Conservation (phyloP, 75 land plant species). For the Picea glauca region DNA sequence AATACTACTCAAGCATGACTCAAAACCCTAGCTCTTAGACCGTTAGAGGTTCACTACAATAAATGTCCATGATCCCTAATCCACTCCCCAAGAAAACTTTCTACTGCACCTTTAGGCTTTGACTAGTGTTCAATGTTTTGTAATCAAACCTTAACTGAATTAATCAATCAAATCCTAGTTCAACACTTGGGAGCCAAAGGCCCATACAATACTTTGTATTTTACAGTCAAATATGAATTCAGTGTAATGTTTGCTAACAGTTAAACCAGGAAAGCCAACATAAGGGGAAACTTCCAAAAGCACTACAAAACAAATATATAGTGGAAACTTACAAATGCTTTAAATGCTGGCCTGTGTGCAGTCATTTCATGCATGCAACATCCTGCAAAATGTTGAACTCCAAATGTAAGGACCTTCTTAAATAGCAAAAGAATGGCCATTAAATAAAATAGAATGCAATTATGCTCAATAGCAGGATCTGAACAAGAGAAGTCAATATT, state of each 20-base stretch:
- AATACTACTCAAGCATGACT: too few relatives aligned
- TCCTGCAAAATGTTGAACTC: conserved; percentile 36
- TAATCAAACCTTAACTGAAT: too few relatives aligned
- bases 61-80: too few relatives aligned
- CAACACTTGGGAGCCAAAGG: too few relatives aligned
- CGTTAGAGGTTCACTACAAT: too few relatives aligned
- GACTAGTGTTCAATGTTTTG: too few relatives aligned
- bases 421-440: conserved; percentile 4
- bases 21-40: too few relatives aligned
- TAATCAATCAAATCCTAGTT: too few relatives aligned
- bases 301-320: neutral
- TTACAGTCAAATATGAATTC: too few relatives aligned
- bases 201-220: too few relatives aligned
- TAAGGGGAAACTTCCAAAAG: neutral
- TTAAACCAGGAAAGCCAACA: neutral
- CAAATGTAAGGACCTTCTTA: neutral
- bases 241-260: neutral
- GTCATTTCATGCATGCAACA: conserved; percentile 98
- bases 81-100: too few relatives aligned
- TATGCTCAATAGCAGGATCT: neutral
- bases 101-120: too few relatives aligned
- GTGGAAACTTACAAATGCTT: conserved; percentile 86
- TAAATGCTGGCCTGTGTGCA: conserved; percentile 92
- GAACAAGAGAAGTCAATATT: neutral
- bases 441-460: neutral